Evolutionary conservation across 306 rosid genomes (phyloP), one percentile per base, ranked within the genome.

Genomic region (Quercus cerris): DNA sequence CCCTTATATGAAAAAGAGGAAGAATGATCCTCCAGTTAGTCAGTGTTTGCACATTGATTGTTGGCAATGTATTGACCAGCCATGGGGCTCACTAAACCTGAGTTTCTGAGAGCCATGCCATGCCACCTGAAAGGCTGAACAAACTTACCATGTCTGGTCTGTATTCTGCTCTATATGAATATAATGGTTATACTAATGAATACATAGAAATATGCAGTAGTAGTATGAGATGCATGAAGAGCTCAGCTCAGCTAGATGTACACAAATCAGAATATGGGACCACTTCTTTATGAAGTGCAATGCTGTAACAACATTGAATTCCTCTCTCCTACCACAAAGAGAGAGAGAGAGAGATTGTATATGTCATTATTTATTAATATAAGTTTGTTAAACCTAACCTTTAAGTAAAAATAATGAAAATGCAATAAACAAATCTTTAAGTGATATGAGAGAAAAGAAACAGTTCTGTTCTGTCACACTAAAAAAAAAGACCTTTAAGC

Each of bases 371-470:
- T 44, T 19, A 31, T 28, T 30, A 6, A 71, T 49, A 78, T 72
- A 75, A 58, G 76, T 67, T 84, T 75, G 75, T 73, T 75, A 56
- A 85, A 85, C 83, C 86, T 80, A 82, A 79, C 23, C 57, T 73
- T 64, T 64, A 73, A 46, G 61, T 9, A 13, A 61, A 59, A 23
- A 17, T 19, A 74, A 31, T 17, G 2, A 67, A 5, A 81, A 67
- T 73, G 4, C 22, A 14, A 28, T 56, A 64, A 74, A 13, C 54
- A 49, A 62, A 72, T 17, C 25, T 44, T 22, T 31, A 33, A 23
- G 31, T 13, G 18, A 35, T 9, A 4, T 3, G 31, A 22, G 20
- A 25, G 25, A 28, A 33, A 41, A 20, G 54, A 64, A 5, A 64
- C 31, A 6, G 15, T n/a, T 12, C 6, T 1, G 6, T n/a, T 18